Base-by-base conservation (phyloP, 805 yeast genomes). In the Candida rishiriensis region DNA sequence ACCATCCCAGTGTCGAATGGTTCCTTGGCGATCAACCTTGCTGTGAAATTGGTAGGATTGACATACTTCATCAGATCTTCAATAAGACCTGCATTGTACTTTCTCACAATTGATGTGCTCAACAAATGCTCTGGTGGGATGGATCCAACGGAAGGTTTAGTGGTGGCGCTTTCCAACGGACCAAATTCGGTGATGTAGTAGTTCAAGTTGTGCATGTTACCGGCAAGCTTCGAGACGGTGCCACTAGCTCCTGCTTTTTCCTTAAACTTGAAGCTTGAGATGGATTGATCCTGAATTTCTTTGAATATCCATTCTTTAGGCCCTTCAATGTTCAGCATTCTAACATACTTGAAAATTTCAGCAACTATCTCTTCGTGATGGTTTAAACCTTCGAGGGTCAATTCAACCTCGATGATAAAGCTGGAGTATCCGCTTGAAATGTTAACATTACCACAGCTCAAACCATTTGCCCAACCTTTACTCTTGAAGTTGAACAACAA, bases 261-360 rank as follows among this genome's bases (percentile, higher is more conserved):
- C 54, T 73, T 78, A 60, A 88, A 93, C 60, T 81, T 83, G 67
- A 91, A 91, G 49, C 77, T 75, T 48, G 87, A 76, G 39, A 73
- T 73, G 16, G 88, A 73, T 56, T 86, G 79, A 41, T 80, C 83
- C 49, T 74, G 73, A 41, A 88, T 63, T 64, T 91, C 99, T n/a
- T 79, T 70, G 67, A 76, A 86, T 18, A 89, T 71, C 90, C 95
- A 87, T 53, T 81, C 69, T 55, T 86, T 82, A 0, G 96, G 91
- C 8, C 78, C 77, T 10, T 73, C 70, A 5, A 61, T 51, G 39
- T 64, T 61, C 29, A 91, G 59, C 71, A 90, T 64, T 49, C 78
- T 73, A 41, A 93, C 66, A 63, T 88, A 93, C 58, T 85, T 85
- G 64, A 91, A 91, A 2, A 79, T 64, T 33, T 75, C 69, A 34